Evolutionary conservation across 257 asterid species (phyloP).

Genomic region (Scutellaria baicalensis): DNA sequence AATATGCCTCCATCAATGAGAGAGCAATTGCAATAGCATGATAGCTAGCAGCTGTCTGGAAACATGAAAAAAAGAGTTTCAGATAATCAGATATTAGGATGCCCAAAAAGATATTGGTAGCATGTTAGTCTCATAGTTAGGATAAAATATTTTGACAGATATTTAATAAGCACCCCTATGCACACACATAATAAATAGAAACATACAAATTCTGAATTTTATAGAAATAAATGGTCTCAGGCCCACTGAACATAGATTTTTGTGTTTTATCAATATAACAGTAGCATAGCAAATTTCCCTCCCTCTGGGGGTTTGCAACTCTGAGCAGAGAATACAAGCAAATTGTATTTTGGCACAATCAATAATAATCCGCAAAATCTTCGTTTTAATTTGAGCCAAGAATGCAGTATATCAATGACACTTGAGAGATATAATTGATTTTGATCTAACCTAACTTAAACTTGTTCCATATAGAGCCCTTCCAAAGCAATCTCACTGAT

Average conservation of each 20-base stretch:
- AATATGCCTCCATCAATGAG: slow-evolving; percentile 33
- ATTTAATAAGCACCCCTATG: background rate
- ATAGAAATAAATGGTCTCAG: background rate
- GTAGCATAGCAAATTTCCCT: too few species aligned
- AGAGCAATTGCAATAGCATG: slow-evolving; percentile 39
- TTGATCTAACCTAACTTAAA: background rate
- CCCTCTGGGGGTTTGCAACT: background rate
- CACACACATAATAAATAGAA: background rate
- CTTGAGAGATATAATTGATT: background rate
- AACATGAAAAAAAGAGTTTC: background rate
- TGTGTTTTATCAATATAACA: too few species aligned
- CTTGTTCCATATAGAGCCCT: background rate
- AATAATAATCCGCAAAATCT: background rate
- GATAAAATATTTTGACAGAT: background rate
- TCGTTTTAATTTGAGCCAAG: background rate
- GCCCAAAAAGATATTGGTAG: slow-evolving; percentile 1
- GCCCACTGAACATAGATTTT: background rate
- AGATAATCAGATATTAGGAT: background rate
- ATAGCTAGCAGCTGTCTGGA: slow-evolving; percentile 33
- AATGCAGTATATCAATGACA: background rate
- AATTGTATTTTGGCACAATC: background rate
- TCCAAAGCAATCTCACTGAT: background rate
- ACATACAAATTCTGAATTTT: background rate
- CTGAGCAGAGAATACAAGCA: background rate
- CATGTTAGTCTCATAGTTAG: background rate